phyloP scores from a whole-genome alignment of 805 yeast species.

The Metschnikowia borealis region DNA sequence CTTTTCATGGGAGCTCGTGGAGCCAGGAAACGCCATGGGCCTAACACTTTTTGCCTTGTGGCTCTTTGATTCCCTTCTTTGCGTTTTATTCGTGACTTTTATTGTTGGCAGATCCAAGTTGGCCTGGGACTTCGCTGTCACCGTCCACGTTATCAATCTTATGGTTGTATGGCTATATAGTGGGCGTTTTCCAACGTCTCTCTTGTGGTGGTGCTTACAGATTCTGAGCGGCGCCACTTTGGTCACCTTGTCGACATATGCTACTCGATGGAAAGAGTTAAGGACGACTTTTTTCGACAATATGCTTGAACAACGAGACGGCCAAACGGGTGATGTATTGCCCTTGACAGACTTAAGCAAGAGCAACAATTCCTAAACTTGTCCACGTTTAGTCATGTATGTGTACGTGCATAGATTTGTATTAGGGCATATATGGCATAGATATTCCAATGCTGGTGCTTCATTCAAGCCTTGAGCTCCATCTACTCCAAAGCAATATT shows the following conservation, averaged over 20 bases:
- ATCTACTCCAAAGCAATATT: conserved; percentile 4
- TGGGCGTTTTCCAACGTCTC: conserved; percentile 60
- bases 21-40: conserved; percentile 76
- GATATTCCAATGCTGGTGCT: too few species aligned
- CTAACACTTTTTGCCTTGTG: conserved; percentile 69
- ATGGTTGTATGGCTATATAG: conserved; percentile 64
- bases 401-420: background rate
- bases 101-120: conserved; percentile 89
- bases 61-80: conserved; percentile 77
- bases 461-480: too few species aligned
- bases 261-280: conserved; percentile 87
- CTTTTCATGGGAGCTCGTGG: conserved; percentile 74
- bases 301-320: conserved; percentile 54
- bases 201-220: conserved; percentile 86
- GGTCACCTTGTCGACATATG: conserved; percentile 82
- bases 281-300: conserved; percentile 88
- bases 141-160: conserved; percentile 79
- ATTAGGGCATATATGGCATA: background rate
- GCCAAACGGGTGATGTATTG: conserved; percentile 4
- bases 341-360: conserved; percentile 5
- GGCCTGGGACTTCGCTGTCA: conserved; percentile 96
- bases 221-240: conserved; percentile 60
- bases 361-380: background rate
- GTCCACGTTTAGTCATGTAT: background rate
- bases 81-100: conserved; percentile 79